Evolutionary conservation across 805 yeast genomes (phyloP).

Genomic region (Sugiyamaella boreocaroliniensis): DNA sequence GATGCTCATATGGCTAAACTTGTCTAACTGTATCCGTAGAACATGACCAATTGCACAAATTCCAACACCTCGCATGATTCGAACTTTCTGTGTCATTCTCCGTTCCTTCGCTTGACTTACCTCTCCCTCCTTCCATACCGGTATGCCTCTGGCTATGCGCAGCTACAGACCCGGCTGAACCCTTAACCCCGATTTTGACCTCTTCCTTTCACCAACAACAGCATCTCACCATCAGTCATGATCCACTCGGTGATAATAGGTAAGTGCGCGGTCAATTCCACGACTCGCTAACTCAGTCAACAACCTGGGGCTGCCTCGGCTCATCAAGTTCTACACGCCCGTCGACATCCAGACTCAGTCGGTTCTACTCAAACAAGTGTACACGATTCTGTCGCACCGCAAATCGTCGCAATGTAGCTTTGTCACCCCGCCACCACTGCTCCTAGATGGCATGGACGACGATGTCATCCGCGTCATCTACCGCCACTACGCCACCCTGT

Average conservation of each 20-base stretch:
- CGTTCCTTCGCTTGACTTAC: too few species aligned
- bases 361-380: constrained; percentile 71
- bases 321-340: constrained; percentile 87
- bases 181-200: neutral
- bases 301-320: constrained; percentile 81
- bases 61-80: too few species aligned
- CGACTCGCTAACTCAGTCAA: constrained; percentile 49
- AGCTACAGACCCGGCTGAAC: neutral
- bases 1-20: too few species aligned
- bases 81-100: too few species aligned
- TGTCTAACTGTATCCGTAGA: too few species aligned
- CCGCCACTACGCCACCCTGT: constrained; percentile 91
- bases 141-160: too few species aligned
- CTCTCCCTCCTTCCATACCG: too few species aligned
- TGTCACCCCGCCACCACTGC: constrained; percentile 77
- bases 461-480: constrained; percentile 80
- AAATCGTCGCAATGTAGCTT: constrained; percentile 78
- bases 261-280: constrained; percentile 31
- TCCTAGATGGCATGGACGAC: constrained; percentile 48
- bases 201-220: neutral
- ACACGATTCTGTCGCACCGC: constrained; percentile 65
- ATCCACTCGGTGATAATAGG: constrained; percentile 81
- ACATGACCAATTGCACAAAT: too few species aligned
- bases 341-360: constrained; percentile 81
- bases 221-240: constrained; percentile 39